Evolutionary conservation across 2,329 filamentous ascomycete species (phyloP).

Genomic region (Harringtonia aguacate): DNA sequence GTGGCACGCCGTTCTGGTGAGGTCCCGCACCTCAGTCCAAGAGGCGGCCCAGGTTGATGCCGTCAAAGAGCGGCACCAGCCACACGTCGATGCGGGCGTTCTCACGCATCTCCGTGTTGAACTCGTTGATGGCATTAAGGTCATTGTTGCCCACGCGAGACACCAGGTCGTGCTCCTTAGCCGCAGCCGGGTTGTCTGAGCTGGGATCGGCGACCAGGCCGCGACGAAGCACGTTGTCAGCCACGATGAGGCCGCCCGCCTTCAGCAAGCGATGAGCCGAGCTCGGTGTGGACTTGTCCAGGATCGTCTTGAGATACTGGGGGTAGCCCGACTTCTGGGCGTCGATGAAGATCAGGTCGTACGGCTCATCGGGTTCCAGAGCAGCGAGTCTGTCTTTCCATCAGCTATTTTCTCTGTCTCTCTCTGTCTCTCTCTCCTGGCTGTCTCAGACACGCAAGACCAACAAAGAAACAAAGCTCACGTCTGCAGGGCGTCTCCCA

Average conservation of each 20-base stretch:
- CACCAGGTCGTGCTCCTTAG: conserved; percentile 5
- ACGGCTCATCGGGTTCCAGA: conserved; percentile 29
- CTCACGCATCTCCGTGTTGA: conserved; percentile 22
- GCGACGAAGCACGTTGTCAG: conserved; percentile 41
- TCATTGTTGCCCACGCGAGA: conserved; percentile 7
- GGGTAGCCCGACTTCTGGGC: conserved; percentile 43
- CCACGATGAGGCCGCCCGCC: conserved; percentile 38
- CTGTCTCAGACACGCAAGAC: too few relatives aligned
- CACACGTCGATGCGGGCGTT: conserved; percentile 23
- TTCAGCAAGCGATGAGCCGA: conserved; percentile 29
- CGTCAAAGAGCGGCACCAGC: conserved; percentile 27
- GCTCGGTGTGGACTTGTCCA: conserved; percentile 29
- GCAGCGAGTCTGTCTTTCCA: conserved; percentile 18
- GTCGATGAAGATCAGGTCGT: conserved; percentile 44
- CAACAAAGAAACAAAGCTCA: too few relatives aligned
- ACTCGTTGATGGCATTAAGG: conserved; percentile 17
- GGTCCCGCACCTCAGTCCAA: conserved; percentile 10
- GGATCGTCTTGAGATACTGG: conserved; percentile 32
- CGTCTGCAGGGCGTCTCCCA: conserved; percentile 36
- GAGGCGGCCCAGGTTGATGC: conserved; percentile 20
- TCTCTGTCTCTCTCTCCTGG: too few relatives aligned
- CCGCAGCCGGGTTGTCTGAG: conserved; percentile 18
- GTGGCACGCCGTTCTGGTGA: too few relatives aligned
- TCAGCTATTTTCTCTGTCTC: too few relatives aligned
- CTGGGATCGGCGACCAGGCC: conserved; percentile 33